Evolutionary conservation across 2,329 filamentous ascomycete species (phyloP).

Genomic region (Corynespora cassiicola): DNA sequence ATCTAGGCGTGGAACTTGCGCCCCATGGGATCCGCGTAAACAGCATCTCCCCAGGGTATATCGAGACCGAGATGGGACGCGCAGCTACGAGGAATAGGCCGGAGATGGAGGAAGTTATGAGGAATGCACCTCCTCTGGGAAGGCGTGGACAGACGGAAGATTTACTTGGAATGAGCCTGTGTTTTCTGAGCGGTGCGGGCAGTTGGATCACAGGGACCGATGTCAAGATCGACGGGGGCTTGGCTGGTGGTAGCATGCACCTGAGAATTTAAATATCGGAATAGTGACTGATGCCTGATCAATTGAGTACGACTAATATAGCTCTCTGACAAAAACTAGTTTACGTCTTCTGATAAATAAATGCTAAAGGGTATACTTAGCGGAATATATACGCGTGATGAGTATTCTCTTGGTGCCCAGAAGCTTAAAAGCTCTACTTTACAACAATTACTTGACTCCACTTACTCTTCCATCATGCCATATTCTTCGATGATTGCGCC

Average conservation of each 20-base stretch:
- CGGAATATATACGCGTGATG: too few relatives aligned
- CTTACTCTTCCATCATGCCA: too few relatives aligned
- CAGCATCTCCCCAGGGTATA: constrained; percentile 10
- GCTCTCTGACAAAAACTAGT: too few relatives aligned
- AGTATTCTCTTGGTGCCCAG: too few relatives aligned
- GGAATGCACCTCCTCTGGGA: constrained; percentile 7
- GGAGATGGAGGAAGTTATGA: constrained; percentile 3
- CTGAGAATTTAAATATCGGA: too few relatives aligned
- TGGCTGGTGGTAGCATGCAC: constrained; percentile 7
- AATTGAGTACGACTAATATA: too few relatives aligned
- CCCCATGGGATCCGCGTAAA: constrained; percentile 14
- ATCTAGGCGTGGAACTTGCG: constrained; percentile 10
- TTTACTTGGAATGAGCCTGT: constrained; percentile 4
- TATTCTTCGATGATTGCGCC: too few relatives aligned
- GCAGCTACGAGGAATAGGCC: constrained; percentile 1
- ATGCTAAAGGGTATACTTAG: too few relatives aligned
- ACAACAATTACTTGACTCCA: too few relatives aligned
- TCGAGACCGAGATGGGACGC: constrained; percentile 8
- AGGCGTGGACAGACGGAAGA: constrained; percentile 5
- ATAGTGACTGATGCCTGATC: too few relatives aligned
- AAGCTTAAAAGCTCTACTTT: too few relatives aligned
- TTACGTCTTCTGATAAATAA: too few relatives aligned
- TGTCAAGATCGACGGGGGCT: constrained; percentile 7
- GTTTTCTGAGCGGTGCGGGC: constrained; percentile 8
- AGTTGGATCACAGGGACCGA: constrained; percentile 9